These are phyloP conservation scores for Phlebiopsis flavidoalba DNA, from an alignment of 768 basidiomycete species.

Conservation along the genomic window DNA sequence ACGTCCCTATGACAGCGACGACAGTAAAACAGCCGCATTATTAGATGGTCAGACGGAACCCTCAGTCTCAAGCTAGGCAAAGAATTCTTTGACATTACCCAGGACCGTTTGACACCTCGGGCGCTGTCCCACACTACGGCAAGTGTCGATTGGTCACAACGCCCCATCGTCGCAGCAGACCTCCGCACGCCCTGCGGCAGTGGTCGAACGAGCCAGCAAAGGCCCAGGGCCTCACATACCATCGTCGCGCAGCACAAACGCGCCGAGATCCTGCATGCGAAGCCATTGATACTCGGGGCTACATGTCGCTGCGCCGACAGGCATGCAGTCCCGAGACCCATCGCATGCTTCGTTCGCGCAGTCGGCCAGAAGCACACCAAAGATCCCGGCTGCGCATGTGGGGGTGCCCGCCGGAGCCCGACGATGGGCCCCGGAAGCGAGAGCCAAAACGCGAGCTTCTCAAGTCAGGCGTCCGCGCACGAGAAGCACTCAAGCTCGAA, in stretches of 20 bases:
- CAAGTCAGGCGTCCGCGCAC: conserved; percentile 58
- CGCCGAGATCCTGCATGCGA: conserved; percentile 81
- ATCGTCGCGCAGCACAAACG: conserved; percentile 87
- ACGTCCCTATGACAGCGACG: conserved; percentile 45
- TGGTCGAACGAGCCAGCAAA: conserved; percentile 9
- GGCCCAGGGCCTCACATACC: conserved; percentile 78
- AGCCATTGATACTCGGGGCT: conserved; percentile 69
- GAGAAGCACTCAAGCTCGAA: conserved; percentile 52
- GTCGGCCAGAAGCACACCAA: conserved; percentile 85
- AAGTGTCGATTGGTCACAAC: conserved; percentile 45
- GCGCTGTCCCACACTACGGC: conserved; percentile 54
- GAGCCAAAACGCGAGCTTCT: conserved; percentile 55
- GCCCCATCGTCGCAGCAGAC: conserved; percentile 32
- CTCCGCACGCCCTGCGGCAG: conserved; percentile 14
- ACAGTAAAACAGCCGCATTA: conserved; percentile 86
- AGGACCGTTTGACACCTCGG: conserved; percentile 76
- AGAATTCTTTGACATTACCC: conserved; percentile 88
- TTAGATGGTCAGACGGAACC: conserved; percentile 95
- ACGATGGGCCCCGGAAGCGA: conserved; percentile 72
- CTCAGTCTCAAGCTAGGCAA: conserved; percentile 88
- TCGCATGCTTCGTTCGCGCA: conserved; percentile 79
- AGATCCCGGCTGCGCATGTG: conserved; percentile 71
- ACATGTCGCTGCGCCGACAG: conserved; percentile 78
- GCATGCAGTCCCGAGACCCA: conserved; percentile 90
- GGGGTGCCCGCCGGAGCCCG: conserved; percentile 75